These are phyloP conservation scores for Lyophyllum atratum DNA, from an alignment of 768 basidiomycete species.

Conservation along the genomic window DNA sequence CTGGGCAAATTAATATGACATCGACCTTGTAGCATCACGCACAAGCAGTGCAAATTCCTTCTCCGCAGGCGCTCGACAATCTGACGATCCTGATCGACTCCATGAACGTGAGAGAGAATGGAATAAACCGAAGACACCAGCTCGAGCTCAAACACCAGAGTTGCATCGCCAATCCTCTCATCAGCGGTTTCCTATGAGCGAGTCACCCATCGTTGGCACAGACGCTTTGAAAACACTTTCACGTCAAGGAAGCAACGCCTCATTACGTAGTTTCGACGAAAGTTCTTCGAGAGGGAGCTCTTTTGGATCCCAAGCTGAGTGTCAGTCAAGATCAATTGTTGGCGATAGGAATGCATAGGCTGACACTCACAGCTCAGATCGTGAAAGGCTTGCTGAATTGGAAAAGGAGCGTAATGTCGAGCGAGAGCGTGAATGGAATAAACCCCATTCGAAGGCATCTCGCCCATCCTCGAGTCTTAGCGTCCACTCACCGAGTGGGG, in stretches of 20 bases:
- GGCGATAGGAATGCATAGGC: neutral
- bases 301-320: conserved; percentile 49
- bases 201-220: conserved; percentile 14
- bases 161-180: conserved; percentile 19
- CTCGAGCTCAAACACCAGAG: conserved; percentile 21
- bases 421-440: conserved; percentile 60
- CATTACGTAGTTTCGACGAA: conserved; percentile 44
- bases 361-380: conserved; percentile 34
- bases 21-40: conserved; percentile 17
- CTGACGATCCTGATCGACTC: conserved; percentile 22
- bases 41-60: conserved; percentile 7
- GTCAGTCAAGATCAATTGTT: conserved; percentile 35
- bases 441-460: conserved; percentile 32
- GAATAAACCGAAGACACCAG: conserved; percentile 34
- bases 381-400: conserved; percentile 41
- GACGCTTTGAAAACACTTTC: conserved; percentile 25
- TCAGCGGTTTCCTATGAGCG: conserved; percentile 12
- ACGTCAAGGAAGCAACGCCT: conserved; percentile 37
- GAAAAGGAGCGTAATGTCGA: conserved; percentile 47
- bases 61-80: neutral
- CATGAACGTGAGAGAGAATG: conserved; percentile 51
- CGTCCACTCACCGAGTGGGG: conserved; percentile 33
- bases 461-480: conserved; percentile 49
- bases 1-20: neutral
- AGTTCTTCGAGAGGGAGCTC: conserved; percentile 47